Percentiles rank a stretch among this genome's conserved stretches.
Conservation (phyloP, 331 rosid species). For the Quercus lobata region DNA sequence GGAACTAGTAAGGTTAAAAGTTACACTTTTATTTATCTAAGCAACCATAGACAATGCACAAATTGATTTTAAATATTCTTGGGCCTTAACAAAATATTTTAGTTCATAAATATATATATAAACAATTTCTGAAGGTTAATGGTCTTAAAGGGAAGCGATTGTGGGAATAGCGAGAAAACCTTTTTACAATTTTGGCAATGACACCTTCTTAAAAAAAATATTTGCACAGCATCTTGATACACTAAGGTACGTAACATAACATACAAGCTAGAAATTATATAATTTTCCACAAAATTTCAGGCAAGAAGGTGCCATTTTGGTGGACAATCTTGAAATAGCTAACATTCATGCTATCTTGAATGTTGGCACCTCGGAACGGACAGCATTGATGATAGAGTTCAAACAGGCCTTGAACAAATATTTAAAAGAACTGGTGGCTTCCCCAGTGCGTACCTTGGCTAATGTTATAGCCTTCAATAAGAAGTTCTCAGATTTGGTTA, state of each 20-base stretch:
- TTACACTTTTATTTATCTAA: too few relatives aligned
- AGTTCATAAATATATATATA: neutral
- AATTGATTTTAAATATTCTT: too few relatives aligned
- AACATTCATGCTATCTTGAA: neutral
- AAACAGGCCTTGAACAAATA: constrained; percentile 39
- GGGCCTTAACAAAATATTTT: too few relatives aligned
- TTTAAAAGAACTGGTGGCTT: constrained; percentile 29
- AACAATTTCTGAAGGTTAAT: constrained; percentile 49
- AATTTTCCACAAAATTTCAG: constrained; percentile 25
- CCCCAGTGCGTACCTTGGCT: constrained; percentile 31
- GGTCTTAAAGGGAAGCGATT: constrained; percentile 62
- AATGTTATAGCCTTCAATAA: constrained; percentile 42
- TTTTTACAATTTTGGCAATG: constrained; percentile 13
- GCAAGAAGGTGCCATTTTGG: constrained; percentile 45
- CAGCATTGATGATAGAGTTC: constrained; percentile 39
- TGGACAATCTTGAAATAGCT: constrained; percentile 37
- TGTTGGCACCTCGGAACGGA: constrained; percentile 8
- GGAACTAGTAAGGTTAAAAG: too few relatives aligned
- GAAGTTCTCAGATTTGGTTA: constrained; percentile 31
- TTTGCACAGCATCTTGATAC: constrained; percentile 35
- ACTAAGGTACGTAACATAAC: constrained; percentile 54
- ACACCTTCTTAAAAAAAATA: constrained; percentile 14
- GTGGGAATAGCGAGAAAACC: constrained; percentile 32
- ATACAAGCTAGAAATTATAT: neutral
- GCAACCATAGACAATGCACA: constrained; percentile 12